phyloP scores from a whole-genome alignment of 768 basidiomycete genomes.

The Rhodotorula toruloides region DNA sequence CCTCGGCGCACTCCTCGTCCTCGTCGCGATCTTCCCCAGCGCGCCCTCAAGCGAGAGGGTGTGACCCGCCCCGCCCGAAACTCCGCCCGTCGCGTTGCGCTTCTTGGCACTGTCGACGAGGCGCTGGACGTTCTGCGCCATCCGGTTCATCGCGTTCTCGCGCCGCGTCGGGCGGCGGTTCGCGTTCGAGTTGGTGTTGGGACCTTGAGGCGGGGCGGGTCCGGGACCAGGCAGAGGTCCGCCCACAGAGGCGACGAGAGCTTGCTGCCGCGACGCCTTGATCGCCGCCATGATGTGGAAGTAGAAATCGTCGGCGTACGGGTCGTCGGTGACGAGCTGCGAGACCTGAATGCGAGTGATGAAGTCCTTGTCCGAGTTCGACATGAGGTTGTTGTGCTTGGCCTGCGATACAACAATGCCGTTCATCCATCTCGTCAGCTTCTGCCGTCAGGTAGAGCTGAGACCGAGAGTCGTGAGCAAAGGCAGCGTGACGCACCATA shows the following conservation, averaged over 20 bases:
- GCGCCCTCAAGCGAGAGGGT: slow-evolving; percentile 68
- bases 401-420: slow-evolving; percentile 60
- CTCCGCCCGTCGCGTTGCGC: slow-evolving; percentile 67
- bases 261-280: slow-evolving; percentile 29
- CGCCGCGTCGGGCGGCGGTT: slow-evolving; percentile 9
- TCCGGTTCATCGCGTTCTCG: slow-evolving; percentile 48
- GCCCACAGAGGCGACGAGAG: slow-evolving; percentile 42
- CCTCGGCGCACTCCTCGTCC: slow-evolving; percentile 93
- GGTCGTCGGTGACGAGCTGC: slow-evolving; percentile 93
- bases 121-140: slow-evolving; percentile 74
- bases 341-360: slow-evolving; percentile 99
- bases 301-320: slow-evolving; percentile 96
- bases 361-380: slow-evolving; percentile 97
- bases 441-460: not conserved
- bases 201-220: not conserved
- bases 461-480: too few species aligned
- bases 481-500: slow-evolving; percentile 61
- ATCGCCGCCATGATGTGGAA: slow-evolving; percentile 57
- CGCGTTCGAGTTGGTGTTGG: not conserved
- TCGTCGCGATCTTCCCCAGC: slow-evolving; percentile 84
- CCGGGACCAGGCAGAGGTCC: slow-evolving; percentile 4
- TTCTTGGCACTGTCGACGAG: slow-evolving; percentile 86
- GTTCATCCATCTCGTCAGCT: not conserved
- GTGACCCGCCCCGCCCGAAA: slow-evolving; percentile 9
- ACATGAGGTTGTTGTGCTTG: slow-evolving; percentile 91